Base-by-base conservation (phyloP, 805 yeast species). In the Candida orba region DNA sequence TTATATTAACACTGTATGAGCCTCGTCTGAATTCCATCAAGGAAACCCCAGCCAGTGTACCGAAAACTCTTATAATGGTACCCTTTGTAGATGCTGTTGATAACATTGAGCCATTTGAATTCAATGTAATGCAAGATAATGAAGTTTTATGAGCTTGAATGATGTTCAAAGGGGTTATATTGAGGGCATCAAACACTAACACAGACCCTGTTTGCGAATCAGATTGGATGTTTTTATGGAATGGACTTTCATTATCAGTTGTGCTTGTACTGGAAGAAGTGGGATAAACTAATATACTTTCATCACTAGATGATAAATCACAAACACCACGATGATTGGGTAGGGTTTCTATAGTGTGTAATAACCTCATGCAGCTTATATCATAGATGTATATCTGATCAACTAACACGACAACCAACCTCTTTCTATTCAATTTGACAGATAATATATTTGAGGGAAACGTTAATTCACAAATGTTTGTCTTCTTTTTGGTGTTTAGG, bases 81-180 rank as follows among this genome's bases (percentile, higher is more conserved):
- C 99, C 99, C 57, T 87, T 86, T 31, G 74, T 78, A 0, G 96
- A 86, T 6, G 96, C 88, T 0, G 97, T 86, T 1, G 97, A 96
- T 37, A 91, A 69, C 50, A 86, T 66, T 2, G 77, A 69, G 0
- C 97, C 97, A 54, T 85, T 90, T 29, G 71, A 69, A 40, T 88
- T 85, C 15, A 93, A 60, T 1, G 83, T 67, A 38, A 89, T 62
- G 2, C 79, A 72, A 3, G 89, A 84, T 36, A 91, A 59, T 1
- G 84, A 80, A 0, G 89, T 69, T 55, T 84, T 85, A 63, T 93
- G 98, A 1, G 96, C 96, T 56, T 83, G 86, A 4, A 91, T 76
- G 1, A 86, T 82, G 46, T 86, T 84, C 29, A 89, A 58, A 0
- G 96, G 96, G 46, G 80, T 80, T 23, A 87, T 64, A 17, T 83